phyloP scores from a whole-genome alignment of 768 basidiomycete genomes.

The Brasilioporus rufonigricans region DNA sequence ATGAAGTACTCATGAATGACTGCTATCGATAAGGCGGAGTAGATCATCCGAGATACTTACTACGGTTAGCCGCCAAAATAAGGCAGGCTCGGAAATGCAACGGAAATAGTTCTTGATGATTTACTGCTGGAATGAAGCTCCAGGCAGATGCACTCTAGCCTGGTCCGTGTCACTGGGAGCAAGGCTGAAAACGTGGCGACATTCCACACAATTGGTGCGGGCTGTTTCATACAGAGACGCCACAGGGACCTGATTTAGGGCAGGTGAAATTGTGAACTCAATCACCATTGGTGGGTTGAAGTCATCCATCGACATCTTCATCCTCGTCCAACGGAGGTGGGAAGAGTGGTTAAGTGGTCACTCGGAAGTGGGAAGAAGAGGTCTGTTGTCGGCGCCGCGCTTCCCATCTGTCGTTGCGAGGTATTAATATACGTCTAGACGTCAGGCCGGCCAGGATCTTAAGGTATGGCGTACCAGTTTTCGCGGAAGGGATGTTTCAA shows the following conservation, averaged over 20 bases:
- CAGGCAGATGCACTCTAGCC: constrained; percentile 11
- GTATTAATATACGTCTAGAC: constrained; percentile 31
- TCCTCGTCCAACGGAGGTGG: constrained; percentile 65
- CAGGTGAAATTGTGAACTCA: constrained; percentile 26
- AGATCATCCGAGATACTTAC: constrained; percentile 24
- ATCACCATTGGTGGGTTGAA: constrained; percentile 20
- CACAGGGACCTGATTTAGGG: constrained; percentile 35
- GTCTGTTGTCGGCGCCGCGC: constrained; percentile 33
- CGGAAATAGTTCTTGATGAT: constrained; percentile 24
- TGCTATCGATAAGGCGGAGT: constrained; percentile 32
- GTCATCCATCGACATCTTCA: constrained; percentile 39
- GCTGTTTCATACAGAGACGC: constrained; percentile 18
- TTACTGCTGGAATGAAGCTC: constrained; percentile 21
- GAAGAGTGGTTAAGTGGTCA: constrained; percentile 61
- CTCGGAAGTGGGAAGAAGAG: constrained; percentile 76
- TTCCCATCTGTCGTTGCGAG: constrained; percentile 3
- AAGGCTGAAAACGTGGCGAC: constrained; percentile 13
- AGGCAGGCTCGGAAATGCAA: constrained; percentile 22
- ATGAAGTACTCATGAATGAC: constrained; percentile 14
- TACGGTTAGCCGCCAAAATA: constrained; percentile 15
- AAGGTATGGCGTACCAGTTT: constrained; percentile 74
- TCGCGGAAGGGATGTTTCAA: constrained; percentile 90
- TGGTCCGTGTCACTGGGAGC: constrained; percentile 6
- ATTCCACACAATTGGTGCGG: background rate
- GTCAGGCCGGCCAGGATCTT: constrained; percentile 44